Percentiles rank a stretch among this genome's conserved stretches.
phyloP scores from a whole-genome alignment of 1,139 yeast species.

The Hanseniaspora sp. region DNA sequence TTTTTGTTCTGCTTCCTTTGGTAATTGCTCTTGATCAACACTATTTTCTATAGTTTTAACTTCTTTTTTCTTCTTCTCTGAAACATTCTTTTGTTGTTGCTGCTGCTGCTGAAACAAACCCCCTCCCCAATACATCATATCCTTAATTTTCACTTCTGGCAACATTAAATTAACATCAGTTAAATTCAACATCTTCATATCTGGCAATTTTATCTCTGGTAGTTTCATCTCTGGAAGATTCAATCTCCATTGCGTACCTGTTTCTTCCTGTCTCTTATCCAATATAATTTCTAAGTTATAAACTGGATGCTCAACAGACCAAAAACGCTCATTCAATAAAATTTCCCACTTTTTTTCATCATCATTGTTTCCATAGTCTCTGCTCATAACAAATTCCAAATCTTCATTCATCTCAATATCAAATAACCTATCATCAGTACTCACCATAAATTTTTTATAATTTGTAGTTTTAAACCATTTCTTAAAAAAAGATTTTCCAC shows the following conservation, averaged over 20 bases:
- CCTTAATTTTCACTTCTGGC: constrained; percentile 1
- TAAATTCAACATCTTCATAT: neutral
- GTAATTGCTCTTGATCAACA: neutral
- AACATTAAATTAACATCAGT: neutral
- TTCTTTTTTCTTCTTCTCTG: neutral
- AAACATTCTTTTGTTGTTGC: neutral
- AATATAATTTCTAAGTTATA: constrained; percentile 4
- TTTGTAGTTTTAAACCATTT: constrained; percentile 54
- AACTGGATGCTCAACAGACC: constrained; percentile 13
- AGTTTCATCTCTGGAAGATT: neutral
- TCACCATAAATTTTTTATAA: constrained; percentile 51
- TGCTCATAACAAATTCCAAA: constrained; percentile 6
- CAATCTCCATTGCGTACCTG: neutral
- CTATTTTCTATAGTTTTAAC: neutral
- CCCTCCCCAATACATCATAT: constrained; percentile 3
- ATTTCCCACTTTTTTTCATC: neutral
- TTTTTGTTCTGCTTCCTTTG: neutral
- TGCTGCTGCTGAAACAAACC: neutral
- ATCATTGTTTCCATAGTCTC: neutral
- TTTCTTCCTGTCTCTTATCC: neutral
- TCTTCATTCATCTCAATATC: constrained; percentile 36
- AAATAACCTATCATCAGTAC: constrained; percentile 72
- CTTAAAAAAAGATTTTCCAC: constrained; percentile 35
- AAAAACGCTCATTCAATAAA: neutral
- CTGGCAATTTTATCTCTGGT: neutral